These are phyloP conservation scores for Quercus gilva DNA, from an alignment of 306 rosid genomes.

Conservation along the genomic window DNA sequence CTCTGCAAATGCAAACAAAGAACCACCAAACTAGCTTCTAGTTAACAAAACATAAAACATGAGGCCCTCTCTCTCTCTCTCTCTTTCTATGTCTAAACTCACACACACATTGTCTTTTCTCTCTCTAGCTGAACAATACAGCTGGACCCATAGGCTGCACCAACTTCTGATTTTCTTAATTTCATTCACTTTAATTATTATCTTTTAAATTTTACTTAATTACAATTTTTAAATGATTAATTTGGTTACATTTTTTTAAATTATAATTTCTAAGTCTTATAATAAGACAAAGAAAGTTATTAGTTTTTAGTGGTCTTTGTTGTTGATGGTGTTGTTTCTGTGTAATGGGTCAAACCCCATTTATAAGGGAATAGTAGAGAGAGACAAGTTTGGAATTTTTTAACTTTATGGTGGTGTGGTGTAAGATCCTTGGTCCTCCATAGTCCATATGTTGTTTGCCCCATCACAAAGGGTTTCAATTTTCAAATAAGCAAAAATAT, in stretches of 20 bases:
- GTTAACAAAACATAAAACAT: slow-evolving; percentile 20
- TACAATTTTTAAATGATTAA: neutral
- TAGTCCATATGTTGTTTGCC: neutral
- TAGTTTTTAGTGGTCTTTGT: slow-evolving; percentile 26
- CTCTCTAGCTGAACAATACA: slow-evolving; percentile 31
- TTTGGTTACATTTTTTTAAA: neutral
- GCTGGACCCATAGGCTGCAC: slow-evolving; percentile 48
- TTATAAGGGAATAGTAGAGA: slow-evolving; percentile 27
- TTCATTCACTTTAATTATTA: slow-evolving; percentile 11
- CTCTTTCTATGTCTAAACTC: neutral
- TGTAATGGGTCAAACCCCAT: slow-evolving; percentile 45
- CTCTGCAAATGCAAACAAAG: slow-evolving; percentile 41
- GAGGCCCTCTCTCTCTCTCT: slow-evolving; percentile 18
- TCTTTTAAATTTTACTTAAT: neutral
- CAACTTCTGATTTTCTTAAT: slow-evolving; percentile 46
- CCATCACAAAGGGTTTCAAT: neutral
- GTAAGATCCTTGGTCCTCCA: neutral
- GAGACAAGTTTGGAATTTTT: slow-evolving; percentile 2
- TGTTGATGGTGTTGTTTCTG: slow-evolving; percentile 25
- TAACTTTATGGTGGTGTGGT: neutral
- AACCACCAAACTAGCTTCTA: slow-evolving; percentile 27
- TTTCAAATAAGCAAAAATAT: neutral
- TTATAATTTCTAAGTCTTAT: slow-evolving; percentile 17
- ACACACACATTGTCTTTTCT: no score
- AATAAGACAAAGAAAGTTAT: slow-evolving; percentile 31